phyloP scores from a whole-genome alignment of 2,329 filamentous ascomycete genomes.

The Colletotrichum sp. region DNA sequence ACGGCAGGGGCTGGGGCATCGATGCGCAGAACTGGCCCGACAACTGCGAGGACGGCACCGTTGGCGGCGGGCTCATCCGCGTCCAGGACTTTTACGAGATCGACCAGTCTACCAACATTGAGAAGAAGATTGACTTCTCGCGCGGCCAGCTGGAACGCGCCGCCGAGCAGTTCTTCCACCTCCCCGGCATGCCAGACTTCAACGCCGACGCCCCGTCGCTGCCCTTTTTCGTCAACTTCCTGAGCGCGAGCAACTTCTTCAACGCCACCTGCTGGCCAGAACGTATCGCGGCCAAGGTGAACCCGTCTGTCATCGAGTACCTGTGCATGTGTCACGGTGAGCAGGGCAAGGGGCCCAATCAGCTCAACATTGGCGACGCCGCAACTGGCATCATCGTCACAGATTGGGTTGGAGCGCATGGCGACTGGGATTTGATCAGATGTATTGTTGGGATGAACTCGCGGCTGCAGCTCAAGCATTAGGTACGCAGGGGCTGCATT shows the following conservation, averaged over 20 bases:
- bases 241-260: conserved; percentile 94
- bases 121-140: conserved; percentile 78
- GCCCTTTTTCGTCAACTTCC: conserved; percentile 88
- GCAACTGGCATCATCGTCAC: conserved; percentile 88
- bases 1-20: conserved; percentile 59
- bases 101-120: conserved; percentile 73
- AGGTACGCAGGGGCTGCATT: conserved; percentile 15
- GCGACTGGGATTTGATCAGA: conserved; percentile 88
- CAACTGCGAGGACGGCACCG: conserved; percentile 79
- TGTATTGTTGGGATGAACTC: conserved; percentile 93
- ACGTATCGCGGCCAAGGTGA: conserved; percentile 84
- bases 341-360: conserved; percentile 51
- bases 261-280: conserved; percentile 92
- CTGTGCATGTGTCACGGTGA: conserved; percentile 63
- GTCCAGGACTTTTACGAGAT: conserved; percentile 97
- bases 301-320: conserved; percentile 74
- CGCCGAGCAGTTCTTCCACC: conserved; percentile 52
- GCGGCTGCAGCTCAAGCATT: conserved; percentile 57
- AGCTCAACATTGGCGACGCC: conserved; percentile 68
- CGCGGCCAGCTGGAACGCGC: conserved; percentile 80
- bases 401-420: conserved; percentile 88
- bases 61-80: conserved; percentile 74
- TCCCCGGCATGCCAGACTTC: conserved; percentile 36
- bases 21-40: conserved; percentile 79
- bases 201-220: conserved; percentile 33